A percentile compares a stretch with the other conserved stretches of the same genome.
Evolutionary conservation across 2,329 filamentous ascomycete genomes (phyloP).

Genomic region (Colletotrichum horii): DNA sequence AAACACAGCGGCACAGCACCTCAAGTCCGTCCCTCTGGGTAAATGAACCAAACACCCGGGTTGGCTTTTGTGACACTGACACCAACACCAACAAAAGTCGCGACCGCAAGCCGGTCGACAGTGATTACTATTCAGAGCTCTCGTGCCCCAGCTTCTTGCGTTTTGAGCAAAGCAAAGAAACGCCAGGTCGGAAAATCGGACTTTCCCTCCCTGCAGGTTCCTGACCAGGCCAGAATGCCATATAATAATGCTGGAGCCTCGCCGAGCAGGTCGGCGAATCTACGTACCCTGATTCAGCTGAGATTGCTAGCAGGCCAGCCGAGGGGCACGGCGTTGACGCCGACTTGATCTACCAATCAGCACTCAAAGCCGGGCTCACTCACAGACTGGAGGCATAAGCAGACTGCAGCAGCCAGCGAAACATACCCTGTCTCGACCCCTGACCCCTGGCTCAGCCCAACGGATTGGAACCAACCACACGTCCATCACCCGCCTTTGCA

Average conservation of each 20-base stretch:
- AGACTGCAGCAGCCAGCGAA: slow-evolving; percentile 11
- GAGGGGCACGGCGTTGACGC: background rate
- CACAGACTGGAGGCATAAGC: slow-evolving; percentile 5
- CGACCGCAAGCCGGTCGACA: background rate
- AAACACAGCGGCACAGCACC: background rate
- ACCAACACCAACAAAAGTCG: background rate
- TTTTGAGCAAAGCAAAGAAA: background rate
- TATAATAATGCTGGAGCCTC: background rate
- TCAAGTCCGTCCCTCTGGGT: background rate
- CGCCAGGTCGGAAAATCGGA: background rate
- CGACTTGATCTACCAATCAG: background rate
- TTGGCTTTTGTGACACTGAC: background rate
- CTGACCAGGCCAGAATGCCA: background rate
- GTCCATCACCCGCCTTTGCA: slow-evolving; percentile 6
- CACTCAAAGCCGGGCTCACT: background rate
- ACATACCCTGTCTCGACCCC: slow-evolving; percentile 1
- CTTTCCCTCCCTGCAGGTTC: background rate
- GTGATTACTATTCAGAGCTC: background rate
- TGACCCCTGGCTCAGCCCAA: slow-evolving; percentile 16
- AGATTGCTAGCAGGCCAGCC: background rate
- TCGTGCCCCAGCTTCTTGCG: background rate
- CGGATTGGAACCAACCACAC: slow-evolving; percentile 15
- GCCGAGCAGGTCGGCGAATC: background rate
- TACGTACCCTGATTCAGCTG: slow-evolving; percentile 16
- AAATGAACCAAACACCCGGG: background rate